Evolutionary conservation across 2,329 filamentous ascomycete genomes (phyloP), one percentile per base, ranked within the genome.

Genomic region (Penicillium frequentans): DNA sequence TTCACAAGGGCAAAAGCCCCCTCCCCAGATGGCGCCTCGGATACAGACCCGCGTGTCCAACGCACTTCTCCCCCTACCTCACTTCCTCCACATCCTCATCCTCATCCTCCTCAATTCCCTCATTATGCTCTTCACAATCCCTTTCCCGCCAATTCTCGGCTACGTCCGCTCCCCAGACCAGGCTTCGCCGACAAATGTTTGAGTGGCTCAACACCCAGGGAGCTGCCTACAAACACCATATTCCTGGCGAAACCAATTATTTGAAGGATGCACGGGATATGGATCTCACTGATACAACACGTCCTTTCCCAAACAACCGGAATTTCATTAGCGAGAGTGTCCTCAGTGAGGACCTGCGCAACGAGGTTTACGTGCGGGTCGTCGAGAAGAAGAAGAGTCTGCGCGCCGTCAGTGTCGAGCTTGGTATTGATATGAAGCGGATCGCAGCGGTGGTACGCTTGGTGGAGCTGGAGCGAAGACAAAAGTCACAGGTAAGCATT

Each of bases 361-460:
- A 93, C 66, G 80, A 87, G 62, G 89, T 97, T 54, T 95, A 90
- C 79, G 68, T 80, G 5, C 83, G 85, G 64, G 86, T 96, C 14
- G 85, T 86, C 60, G 70, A 76, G n/a, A 73, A 85, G 14, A 87
- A 88, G 58, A 81, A 87, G 72, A 85, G 88, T 55, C 80, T 96
- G 60, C 88, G 91, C 68, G 84, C 84, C 44, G 90, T 96, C 21
- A 93, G 90, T 69, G 88, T 89, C 1, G 84, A 91, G 68, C 83
- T 90, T 65, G 85, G 87, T 27, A 85, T 96, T 24, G 91, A 95
- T 68, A 88, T 96, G 75, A 85, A 90, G 69, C 84, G 93, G 66
- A 89, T 96, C 19, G 92, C 87, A 27, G 93, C 93, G 23, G 90
- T 96, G 21, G 89, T 96, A 57, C 82, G 93, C 67, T 79, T 97